phyloP scores from a whole-genome alignment of 2,329 filamentous ascomycete genomes.

The Aspergillus eucalypticola region DNA sequence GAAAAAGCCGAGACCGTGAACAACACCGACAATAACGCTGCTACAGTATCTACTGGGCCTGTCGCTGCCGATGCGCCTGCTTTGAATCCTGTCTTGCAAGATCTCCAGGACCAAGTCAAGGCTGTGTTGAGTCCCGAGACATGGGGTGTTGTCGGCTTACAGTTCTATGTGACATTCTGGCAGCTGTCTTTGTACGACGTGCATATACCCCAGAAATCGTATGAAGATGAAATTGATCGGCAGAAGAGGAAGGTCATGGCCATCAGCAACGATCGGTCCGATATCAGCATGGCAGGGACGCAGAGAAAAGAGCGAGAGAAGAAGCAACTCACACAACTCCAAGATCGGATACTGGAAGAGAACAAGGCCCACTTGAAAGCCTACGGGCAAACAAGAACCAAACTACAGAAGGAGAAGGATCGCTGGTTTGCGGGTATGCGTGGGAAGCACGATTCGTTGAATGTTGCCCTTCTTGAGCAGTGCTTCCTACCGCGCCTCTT shows the following conservation, averaged over 20 bases:
- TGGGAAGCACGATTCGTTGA: slow-evolving; percentile 65
- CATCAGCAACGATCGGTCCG: slow-evolving; percentile 69
- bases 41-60: slow-evolving; percentile 23
- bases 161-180: slow-evolving; percentile 93
- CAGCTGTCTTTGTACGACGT: slow-evolving; percentile 81
- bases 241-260: slow-evolving; percentile 67
- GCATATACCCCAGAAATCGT: slow-evolving; percentile 72
- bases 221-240: slow-evolving; percentile 71
- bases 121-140: slow-evolving; percentile 61
- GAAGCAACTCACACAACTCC: slow-evolving; percentile 67
- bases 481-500: slow-evolving; percentile 88
- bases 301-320: slow-evolving; percentile 69
- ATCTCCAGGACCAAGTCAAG: slow-evolving; percentile 70
- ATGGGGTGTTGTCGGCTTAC: slow-evolving; percentile 70
- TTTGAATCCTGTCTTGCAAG: slow-evolving; percentile 70
- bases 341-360: slow-evolving; percentile 71
- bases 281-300: slow-evolving; percentile 67
- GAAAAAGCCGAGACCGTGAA: slow-evolving; percentile 22
- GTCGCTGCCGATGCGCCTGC: slow-evolving; percentile 47
- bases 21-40: slow-evolving; percentile 14
- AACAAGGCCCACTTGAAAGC: slow-evolving; percentile 68
- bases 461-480: slow-evolving; percentile 79
- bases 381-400: slow-evolving; percentile 66
- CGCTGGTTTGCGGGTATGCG: slow-evolving; percentile 72
- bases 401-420: slow-evolving; percentile 73